phyloP scores from a whole-genome alignment of 1,139 yeast genomes.

The Citeromyces siamensis region DNA sequence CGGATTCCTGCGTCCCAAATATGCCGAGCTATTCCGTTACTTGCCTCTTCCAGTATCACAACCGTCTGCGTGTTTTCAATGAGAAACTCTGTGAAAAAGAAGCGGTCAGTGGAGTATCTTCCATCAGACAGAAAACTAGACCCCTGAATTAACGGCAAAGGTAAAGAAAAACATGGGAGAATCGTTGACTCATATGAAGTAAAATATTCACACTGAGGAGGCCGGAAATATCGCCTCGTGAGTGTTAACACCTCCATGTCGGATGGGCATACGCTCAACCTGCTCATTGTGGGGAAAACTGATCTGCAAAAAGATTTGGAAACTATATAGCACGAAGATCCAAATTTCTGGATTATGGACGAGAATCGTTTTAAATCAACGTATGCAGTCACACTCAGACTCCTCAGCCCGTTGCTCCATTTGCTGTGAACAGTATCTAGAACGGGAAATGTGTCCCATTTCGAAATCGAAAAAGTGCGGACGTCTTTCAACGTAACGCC shows the following conservation, averaged over 20 bases:
- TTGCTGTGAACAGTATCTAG: neutral
- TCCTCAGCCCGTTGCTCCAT: neutral
- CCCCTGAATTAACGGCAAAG: neutral
- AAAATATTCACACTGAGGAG: neutral
- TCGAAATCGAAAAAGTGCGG: neutral
- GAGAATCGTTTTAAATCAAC: neutral
- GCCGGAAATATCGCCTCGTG: neutral
- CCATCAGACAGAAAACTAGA: neutral
- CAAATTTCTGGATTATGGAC: neutral
- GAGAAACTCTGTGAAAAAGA: neutral
- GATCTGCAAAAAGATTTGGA: neutral
- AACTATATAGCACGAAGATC: neutral
- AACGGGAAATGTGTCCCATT: neutral
- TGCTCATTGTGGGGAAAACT: neutral
- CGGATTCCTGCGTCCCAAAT: slow-evolving; percentile 18
- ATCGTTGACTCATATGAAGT: neutral
- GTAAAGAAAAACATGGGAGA: neutral
- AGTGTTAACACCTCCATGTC: neutral
- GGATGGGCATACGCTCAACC: neutral
- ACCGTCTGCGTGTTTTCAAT: slow-evolving; percentile 1
- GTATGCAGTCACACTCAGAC: neutral
- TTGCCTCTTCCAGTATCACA: slow-evolving; percentile 14
- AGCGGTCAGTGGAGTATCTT: neutral
- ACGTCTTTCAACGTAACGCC: neutral
- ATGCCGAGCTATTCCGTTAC: slow-evolving; percentile 17